Conservation (phyloP, 805 yeast genomes). For the Saccharomycopsis fibuligera region DNA sequence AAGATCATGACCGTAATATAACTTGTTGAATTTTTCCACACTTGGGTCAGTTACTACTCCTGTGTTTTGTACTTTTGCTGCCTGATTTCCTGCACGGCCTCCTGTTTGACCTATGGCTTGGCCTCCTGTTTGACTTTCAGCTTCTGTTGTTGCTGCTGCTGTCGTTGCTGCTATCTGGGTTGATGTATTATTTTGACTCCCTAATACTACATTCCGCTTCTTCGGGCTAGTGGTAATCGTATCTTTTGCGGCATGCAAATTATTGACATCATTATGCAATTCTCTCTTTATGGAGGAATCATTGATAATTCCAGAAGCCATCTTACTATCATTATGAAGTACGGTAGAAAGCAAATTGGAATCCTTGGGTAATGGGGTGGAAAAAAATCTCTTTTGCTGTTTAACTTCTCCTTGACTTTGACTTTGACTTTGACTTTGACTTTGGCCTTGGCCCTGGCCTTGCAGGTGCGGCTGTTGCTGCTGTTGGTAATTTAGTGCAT, state of each 20-base stretch:
- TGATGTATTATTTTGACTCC: not conserved
- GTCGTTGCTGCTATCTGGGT: not conserved
- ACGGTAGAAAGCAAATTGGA: slow-evolving; percentile 13
- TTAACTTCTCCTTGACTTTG: no score
- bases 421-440: no score
- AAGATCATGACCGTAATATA: slow-evolving; percentile 7
- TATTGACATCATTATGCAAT: not conserved
- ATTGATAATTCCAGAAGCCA: slow-evolving; percentile 1
- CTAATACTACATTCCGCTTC: not conserved
- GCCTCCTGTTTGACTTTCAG: not conserved
- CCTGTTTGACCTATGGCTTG: not conserved
- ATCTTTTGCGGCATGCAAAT: not conserved
- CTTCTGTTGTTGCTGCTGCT: not conserved
- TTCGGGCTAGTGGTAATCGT: not conserved
- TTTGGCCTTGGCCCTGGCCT: no score
- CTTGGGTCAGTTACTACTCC: no score
- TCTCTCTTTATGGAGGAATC: slow-evolving; percentile 1
- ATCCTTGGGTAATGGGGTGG: slow-evolving; percentile 16
- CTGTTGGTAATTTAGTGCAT: no score
- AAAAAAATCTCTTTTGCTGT: slow-evolving; percentile 9
- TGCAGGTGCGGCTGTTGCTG: no score
- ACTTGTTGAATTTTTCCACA: not conserved
- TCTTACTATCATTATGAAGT: slow-evolving; percentile 11
- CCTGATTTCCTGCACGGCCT: no score
- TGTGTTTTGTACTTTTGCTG: no score